Percentiles rank a stretch among this genome's conserved stretches.
These are phyloP conservation scores for Vigna hirtella DNA, from an alignment of 306 rosid species.

Conservation along the genomic window DNA sequence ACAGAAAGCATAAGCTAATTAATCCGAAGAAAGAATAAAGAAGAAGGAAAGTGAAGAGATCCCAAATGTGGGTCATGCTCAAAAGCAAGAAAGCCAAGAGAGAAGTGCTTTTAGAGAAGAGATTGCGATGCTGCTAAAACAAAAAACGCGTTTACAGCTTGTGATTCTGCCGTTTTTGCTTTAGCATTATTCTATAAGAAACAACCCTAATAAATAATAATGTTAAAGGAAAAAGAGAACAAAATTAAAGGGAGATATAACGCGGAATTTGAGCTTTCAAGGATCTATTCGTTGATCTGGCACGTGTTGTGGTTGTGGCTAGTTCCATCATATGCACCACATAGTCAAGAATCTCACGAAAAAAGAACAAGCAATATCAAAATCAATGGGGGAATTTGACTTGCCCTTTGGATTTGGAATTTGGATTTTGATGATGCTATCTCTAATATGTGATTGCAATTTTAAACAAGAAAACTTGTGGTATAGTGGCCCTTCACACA, in stretches of 20 bases:
- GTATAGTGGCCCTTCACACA: constrained; percentile 33
- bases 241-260: constrained; percentile 33
- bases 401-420: constrained; percentile 1
- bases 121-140: constrained; percentile 7
- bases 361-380: background rate
- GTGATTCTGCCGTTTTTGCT: constrained; percentile 37
- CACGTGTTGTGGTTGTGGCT: constrained; percentile 7
- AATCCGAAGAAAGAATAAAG: constrained; percentile 6
- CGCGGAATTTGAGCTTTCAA: constrained; percentile 24
- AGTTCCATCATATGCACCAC: background rate
- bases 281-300: constrained; percentile 36
- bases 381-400: constrained; percentile 29
- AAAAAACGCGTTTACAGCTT: constrained; percentile 66
- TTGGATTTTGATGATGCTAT: constrained; percentile 2
- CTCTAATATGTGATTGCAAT: background rate
- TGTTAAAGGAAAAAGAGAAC: constrained; percentile 24
- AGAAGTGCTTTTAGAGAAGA: constrained; percentile 32
- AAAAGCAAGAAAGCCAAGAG: constrained; percentile 57
- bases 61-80: constrained; percentile 29
- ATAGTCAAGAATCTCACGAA: constrained; percentile 8
- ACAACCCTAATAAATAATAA: background rate
- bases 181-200: constrained; percentile 2
- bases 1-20: background rate
- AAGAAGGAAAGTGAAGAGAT: constrained; percentile 25
- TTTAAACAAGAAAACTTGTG: background rate